phyloP scores from a whole-genome alignment of 768 basidiomycete species.

The Suillus occidentalis region DNA sequence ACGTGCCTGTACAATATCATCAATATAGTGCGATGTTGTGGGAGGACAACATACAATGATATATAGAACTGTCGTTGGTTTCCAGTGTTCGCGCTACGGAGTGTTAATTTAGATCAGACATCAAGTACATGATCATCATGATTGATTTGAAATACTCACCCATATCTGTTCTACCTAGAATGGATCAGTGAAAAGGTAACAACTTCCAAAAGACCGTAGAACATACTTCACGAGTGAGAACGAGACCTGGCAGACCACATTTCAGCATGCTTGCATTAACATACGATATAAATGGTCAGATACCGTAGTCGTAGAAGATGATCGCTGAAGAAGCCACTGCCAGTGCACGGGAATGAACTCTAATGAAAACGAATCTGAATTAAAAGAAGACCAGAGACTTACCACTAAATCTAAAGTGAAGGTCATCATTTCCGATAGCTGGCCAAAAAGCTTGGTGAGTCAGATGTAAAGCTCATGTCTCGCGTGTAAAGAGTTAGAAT shows the following conservation, averaged over 20 bases:
- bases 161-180: slow-evolving; percentile 1
- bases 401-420: background rate
- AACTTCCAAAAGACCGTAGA: background rate
- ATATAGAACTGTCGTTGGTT: background rate
- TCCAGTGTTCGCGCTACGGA: background rate
- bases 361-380: background rate
- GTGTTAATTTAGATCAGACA: background rate
- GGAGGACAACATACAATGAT: background rate
- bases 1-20: background rate
- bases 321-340: slow-evolving; percentile 2
- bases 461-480: background rate
- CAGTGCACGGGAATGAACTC: background rate
- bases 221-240: slow-evolving; percentile 1
- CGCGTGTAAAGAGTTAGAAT: background rate
- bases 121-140: background rate
- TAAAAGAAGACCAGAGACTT: background rate
- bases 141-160: background rate
- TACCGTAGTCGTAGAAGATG: slow-evolving; percentile 4
- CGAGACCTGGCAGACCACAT: background rate
- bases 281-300: background rate
- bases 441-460: background rate
- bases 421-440: background rate
- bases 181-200: background rate
- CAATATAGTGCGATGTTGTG: background rate
- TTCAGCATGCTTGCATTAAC: background rate